Percentiles rank a stretch among this genome's conserved stretches.
These are phyloP conservation scores for Mycosphaerelloides madeirae DNA, from an alignment of 2,329 filamentous ascomycete species.

Conservation along the genomic window DNA sequence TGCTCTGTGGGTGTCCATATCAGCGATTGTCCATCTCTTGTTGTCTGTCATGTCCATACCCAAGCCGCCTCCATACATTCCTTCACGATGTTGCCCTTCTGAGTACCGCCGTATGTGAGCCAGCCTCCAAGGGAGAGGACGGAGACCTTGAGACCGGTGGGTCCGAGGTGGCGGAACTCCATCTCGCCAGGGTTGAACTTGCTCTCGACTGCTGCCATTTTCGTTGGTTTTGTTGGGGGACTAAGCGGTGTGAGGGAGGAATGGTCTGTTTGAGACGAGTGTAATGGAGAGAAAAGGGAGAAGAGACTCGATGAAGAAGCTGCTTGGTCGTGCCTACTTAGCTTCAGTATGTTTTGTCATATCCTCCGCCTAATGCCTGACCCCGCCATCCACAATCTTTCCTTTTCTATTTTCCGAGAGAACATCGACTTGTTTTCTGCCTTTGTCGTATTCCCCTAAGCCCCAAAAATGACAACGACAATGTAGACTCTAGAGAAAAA, in stretches of 20 bases:
- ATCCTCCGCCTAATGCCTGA: no score
- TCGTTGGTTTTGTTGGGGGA: conserved; percentile 12
- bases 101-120: conserved; percentile 47
- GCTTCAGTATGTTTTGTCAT: no score
- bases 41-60: not conserved
- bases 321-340: no score
- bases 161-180: conserved; percentile 42
- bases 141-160: conserved; percentile 48
- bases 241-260: not conserved
- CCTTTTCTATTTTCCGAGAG: no score
- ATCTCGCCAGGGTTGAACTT: conserved; percentile 50
- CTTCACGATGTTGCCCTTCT: conserved; percentile 48
- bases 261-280: not conserved
- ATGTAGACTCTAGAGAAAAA: no score
- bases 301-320: not conserved
- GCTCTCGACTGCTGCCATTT: conserved; percentile 36
- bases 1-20: conserved; percentile 20
- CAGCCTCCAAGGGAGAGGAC: conserved; percentile 46
- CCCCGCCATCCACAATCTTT: no score
- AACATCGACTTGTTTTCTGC: no score
- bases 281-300: not conserved
- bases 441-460: no score
- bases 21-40: not conserved
- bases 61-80: conserved; percentile 48
- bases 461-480: no score